phyloP scores from a whole-genome alignment of 1,139 yeast species.

The Kurtzmaniella natalensis region DNA sequence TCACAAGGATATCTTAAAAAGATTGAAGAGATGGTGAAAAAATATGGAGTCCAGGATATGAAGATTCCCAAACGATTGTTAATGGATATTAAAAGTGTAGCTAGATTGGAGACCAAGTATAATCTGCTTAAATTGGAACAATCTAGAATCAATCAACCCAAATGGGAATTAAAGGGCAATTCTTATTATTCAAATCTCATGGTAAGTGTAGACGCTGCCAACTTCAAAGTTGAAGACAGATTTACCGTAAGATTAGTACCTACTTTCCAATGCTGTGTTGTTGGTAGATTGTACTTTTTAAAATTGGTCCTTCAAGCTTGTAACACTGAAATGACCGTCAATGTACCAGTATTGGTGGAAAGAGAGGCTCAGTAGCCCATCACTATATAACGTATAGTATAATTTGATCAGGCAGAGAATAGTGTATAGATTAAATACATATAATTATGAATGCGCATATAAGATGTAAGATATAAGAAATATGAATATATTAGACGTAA shows the following conservation, averaged over 20 bases:
- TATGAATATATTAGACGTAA: no score
- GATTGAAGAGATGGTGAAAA: slow-evolving; percentile 16
- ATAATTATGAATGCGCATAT: no score
- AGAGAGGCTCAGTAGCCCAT: no score
- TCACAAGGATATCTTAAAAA: slow-evolving; percentile 19
- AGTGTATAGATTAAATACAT: no score
- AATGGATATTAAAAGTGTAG: slow-evolving; percentile 23
- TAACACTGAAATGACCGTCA: slow-evolving; percentile 16
- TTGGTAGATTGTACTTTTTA: slow-evolving; percentile 22
- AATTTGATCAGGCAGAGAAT: no score
- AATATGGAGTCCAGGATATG: slow-evolving; percentile 18
- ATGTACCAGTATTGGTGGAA: slow-evolving; percentile 17
- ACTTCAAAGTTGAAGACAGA: slow-evolving; percentile 9
- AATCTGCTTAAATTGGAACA: slow-evolving; percentile 14
- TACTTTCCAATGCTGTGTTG: slow-evolving; percentile 23
- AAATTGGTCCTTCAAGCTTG: slow-evolving; percentile 14
- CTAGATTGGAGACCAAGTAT: slow-evolving; percentile 21
- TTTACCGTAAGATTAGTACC: slow-evolving; percentile 21
- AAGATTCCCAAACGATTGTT: slow-evolving; percentile 22
- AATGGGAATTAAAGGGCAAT: slow-evolving; percentile 1
- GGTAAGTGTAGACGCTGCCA: slow-evolving; percentile 8
- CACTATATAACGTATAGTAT: no score
- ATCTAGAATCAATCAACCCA: neutral
- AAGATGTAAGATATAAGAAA: no score
- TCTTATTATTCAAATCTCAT: slow-evolving; percentile 9